Conservation (phyloP, 148 eudicot genomes). For the Hydrangea macrophylla region DNA sequence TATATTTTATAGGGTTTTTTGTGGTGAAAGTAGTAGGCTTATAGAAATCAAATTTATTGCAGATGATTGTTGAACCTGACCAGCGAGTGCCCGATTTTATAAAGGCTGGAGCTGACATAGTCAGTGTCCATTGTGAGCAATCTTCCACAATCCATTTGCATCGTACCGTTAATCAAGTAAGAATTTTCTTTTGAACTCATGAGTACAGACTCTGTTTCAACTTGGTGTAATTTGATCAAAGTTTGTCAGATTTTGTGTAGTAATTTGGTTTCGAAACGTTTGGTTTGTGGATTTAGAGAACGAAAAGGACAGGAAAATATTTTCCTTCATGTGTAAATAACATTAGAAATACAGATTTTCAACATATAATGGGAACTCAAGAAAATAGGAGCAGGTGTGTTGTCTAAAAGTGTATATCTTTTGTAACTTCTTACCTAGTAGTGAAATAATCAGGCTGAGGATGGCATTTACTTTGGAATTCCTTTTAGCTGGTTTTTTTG, state of each 20-base stretch:
- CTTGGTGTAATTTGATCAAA: not conserved
- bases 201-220: not conserved
- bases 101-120: conserved; percentile 98
- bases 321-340: too few species aligned
- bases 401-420: not conserved
- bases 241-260: not conserved
- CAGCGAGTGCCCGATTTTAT: conserved; percentile 90
- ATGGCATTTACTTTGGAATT: not conserved
- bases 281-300: too few species aligned
- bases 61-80: conserved; percentile 99
- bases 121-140: conserved; percentile 95
- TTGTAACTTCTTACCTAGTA: not conserved
- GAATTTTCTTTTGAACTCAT: conserved; percentile 14
- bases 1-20: not conserved
- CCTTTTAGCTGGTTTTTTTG: not conserved
- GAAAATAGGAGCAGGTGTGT: not conserved
- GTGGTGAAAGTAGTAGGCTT: conserved; percentile 26
- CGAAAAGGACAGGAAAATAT: too few species aligned
- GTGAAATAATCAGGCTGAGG: not conserved
- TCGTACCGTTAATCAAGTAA: conserved; percentile 77
- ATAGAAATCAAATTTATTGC: conserved; percentile 23
- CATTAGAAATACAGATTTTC: too few species aligned
- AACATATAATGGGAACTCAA: too few species aligned
- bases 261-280: not conserved
- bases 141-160: conserved; percentile 98